A percentile compares a stretch with the other conserved stretches of the same genome.
phyloP scores from a whole-genome alignment of 306 rosid genomes.

The Trifolium dubium region DNA sequence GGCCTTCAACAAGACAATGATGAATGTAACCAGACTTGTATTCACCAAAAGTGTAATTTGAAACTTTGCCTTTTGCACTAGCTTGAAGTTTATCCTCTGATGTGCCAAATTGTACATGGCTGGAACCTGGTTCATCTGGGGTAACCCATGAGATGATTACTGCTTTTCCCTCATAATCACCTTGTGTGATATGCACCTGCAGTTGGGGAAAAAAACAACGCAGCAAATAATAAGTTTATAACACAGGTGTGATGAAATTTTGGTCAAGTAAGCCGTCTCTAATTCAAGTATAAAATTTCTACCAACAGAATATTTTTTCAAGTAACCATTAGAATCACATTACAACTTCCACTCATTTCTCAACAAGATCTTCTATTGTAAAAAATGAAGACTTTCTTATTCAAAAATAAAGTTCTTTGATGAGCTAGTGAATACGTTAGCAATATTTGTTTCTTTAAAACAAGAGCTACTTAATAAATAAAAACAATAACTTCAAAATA shows the following conservation, averaged over 20 bases:
- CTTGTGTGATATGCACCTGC: slow-evolving; percentile 96
- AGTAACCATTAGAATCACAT: slow-evolving; percentile 1
- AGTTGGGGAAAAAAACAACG: slow-evolving; percentile 34
- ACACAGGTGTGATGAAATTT: slow-evolving; percentile 20
- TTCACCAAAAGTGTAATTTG: slow-evolving; percentile 75
- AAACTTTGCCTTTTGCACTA: slow-evolving; percentile 59
- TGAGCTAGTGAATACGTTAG: slow-evolving; percentile 16
- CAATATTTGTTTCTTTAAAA: background rate
- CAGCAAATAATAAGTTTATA: slow-evolving; percentile 19
- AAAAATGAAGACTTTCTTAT: slow-evolving; percentile 20
- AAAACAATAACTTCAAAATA: too few species aligned
- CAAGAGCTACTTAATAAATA: slow-evolving; percentile 1
- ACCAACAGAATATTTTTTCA: background rate
- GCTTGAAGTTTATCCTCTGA: slow-evolving; percentile 49
- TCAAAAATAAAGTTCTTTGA: slow-evolving; percentile 17
- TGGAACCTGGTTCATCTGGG: slow-evolving; percentile 65
- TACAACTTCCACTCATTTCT: slow-evolving; percentile 9
- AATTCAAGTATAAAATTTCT: slow-evolving; percentile 27
- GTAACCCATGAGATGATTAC: slow-evolving; percentile 94
- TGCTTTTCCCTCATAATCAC: slow-evolving; percentile 93
- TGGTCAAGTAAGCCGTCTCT: slow-evolving; percentile 20
- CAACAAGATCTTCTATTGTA: background rate
- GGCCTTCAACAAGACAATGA: slow-evolving; percentile 80
- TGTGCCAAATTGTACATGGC: slow-evolving; percentile 68
- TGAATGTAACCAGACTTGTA: slow-evolving; percentile 92